phyloP scores from a whole-genome alignment of 75 land plant genomes.

The Selaginella tamariscina region DNA sequence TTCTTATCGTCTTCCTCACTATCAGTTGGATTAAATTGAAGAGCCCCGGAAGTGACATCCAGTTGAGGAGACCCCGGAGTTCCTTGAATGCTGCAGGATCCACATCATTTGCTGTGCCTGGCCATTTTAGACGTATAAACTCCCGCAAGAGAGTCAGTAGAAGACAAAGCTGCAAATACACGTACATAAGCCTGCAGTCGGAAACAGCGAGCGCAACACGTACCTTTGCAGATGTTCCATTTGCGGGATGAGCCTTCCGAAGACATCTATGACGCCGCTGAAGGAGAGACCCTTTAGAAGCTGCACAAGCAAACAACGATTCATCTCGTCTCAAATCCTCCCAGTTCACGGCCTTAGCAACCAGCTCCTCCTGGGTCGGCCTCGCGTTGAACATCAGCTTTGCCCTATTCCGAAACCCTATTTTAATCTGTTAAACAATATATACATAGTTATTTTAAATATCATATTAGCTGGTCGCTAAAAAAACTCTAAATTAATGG shows the following conservation, averaged over 20 bases:
- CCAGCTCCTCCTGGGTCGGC: slow-evolving; percentile 2
- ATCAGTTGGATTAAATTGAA: slow-evolving; percentile 1
- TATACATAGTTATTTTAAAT: too few relatives aligned
- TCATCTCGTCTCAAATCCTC: neutral
- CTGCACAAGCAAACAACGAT: neutral
- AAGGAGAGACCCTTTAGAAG: slow-evolving; percentile 1
- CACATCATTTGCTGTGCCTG: slow-evolving; percentile 1
- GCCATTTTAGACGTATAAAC: slow-evolving; percentile 1
- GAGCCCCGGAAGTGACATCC: slow-evolving; percentile 4
- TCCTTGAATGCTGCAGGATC: slow-evolving; percentile 3
- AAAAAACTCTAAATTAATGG: too few relatives aligned
- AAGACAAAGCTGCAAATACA: slow-evolving; percentile 1
- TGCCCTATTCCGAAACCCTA: neutral
- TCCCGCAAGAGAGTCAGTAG: neutral
- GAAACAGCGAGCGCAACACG: neutral
- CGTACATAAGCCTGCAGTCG: slow-evolving; percentile 3
- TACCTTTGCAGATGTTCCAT: slow-evolving; percentile 3
- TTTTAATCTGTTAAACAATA: neutral
- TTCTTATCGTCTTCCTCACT: slow-evolving; percentile 3
- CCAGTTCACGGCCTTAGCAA: slow-evolving; percentile 3
- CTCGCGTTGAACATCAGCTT: neutral
- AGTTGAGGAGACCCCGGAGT: slow-evolving; percentile 1
- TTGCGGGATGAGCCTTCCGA: slow-evolving; percentile 4
- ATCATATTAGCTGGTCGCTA: too few relatives aligned
- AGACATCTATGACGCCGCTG: slow-evolving; percentile 1